Evolutionary conservation across 2,329 filamentous ascomycete genomes (phyloP).

Genomic region (Xylariales sp.): DNA sequence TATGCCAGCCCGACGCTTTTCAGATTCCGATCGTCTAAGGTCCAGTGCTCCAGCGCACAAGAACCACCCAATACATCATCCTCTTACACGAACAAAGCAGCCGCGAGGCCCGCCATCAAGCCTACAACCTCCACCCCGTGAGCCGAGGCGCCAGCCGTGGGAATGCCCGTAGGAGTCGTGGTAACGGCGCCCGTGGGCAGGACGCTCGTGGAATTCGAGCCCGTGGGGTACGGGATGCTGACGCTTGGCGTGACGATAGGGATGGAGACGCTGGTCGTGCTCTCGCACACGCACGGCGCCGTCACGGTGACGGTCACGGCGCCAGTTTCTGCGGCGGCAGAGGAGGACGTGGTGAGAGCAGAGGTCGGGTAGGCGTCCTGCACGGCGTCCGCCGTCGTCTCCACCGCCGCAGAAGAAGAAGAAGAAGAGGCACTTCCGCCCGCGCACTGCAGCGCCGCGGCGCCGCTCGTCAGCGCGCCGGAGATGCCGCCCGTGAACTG

Average conservation of each 20-base stretch:
- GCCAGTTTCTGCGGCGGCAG: neutral
- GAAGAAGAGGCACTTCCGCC: neutral
- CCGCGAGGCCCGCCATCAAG: conserved; percentile 41
- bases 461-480: conserved; percentile 33
- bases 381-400: neutral
- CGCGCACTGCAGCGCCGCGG: conserved; percentile 41
- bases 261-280: conserved; percentile 4
- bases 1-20: conserved; percentile 21
- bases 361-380: conserved; percentile 20
- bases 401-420: neutral
- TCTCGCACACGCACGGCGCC: conserved; percentile 29
- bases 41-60: neutral
- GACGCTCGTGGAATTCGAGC: conserved; percentile 39
- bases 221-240: conserved; percentile 23
- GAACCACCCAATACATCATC: neutral
- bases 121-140: conserved; percentile 41
- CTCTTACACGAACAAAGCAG: conserved; percentile 41
- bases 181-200: conserved; percentile 34
- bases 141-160: conserved; percentile 39
- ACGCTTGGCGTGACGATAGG: conserved; percentile 5
- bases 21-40: neutral
- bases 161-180: conserved; percentile 32
- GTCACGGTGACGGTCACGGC: conserved; percentile 39
- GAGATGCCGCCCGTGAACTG: conserved; percentile 32
- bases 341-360: neutral